phyloP scores from a whole-genome alignment of 768 basidiomycete species.

The Mrakia gelida region DNA sequence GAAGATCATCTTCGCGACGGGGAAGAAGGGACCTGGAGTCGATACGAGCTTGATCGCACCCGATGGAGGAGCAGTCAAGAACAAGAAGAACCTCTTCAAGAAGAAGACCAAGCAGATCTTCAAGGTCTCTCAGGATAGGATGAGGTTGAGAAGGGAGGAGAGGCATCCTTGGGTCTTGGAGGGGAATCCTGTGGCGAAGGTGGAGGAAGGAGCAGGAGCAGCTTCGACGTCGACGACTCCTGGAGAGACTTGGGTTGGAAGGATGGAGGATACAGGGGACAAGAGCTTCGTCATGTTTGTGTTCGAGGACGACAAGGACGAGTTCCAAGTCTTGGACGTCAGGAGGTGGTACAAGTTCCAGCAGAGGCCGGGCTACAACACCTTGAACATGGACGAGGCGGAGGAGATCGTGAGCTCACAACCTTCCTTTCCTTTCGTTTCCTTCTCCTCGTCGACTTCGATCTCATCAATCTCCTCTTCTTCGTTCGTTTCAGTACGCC shows the following conservation, averaged over 20 bases:
- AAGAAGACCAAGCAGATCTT: slow-evolving; percentile 81
- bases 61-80: slow-evolving; percentile 59
- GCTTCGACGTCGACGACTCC: slow-evolving; percentile 45
- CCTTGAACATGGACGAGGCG: slow-evolving; percentile 63
- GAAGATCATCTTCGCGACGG: slow-evolving; percentile 51
- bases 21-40: slow-evolving; percentile 14
- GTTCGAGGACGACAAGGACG: slow-evolving; percentile 56
- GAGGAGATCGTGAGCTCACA: slow-evolving; percentile 45
- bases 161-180: slow-evolving; percentile 90
- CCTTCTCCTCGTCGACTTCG: not conserved
- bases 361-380: slow-evolving; percentile 72
- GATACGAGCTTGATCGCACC: slow-evolving; percentile 57
- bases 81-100: slow-evolving; percentile 68
- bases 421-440: not conserved
- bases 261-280: slow-evolving; percentile 70
- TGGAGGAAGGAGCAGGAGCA: not conserved
- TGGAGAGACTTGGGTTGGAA: slow-evolving; percentile 70
- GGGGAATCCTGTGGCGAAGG: slow-evolving; percentile 24
- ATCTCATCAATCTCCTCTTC: not conserved
- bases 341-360: slow-evolving; percentile 91
- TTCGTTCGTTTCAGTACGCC: slow-evolving; percentile 13
- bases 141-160: slow-evolving; percentile 78
- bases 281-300: slow-evolving; percentile 77
- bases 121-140: slow-evolving; percentile 68
- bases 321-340: slow-evolving; percentile 82